Evolutionary conservation across 2,329 filamentous ascomycete species (phyloP), one percentile per base, ranked within the genome.

Genomic region (Cladosporium velox): DNA sequence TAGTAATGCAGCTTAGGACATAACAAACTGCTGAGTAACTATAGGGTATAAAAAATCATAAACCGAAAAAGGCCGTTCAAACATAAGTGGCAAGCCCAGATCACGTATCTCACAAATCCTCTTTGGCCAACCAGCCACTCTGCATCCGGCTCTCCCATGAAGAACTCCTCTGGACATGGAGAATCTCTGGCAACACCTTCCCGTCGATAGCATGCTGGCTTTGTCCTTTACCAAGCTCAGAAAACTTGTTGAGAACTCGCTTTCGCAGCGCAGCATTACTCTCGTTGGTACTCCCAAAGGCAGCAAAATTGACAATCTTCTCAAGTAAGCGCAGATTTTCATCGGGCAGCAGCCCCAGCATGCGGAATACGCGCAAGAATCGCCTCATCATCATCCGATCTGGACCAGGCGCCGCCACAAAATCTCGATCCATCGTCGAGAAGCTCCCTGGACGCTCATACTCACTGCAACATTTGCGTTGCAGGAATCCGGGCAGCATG

Each of bases 131-230:
- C 52, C 52, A 55, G 11, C 15, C 30, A 34, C 26, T 55, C 52
- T 55, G 52, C 52, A 55, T 55, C 52, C 52, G 28, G 4, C 18
- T 55, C n/a, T 34, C 52, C 52, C 52, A 55, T 6, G 52, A 55
- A 18, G 52, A 55, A n/a, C 15, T n/a, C 30, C 52, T 34, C 7
- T 34, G 5, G 21, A 55, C 52, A 34, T n/a, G 15, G 6, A 34
- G 15, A 21, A 55, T 55, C 4, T 55, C 28, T 3, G 28, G 28
- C 18, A 32, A 11, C 18, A 32, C 7, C 52, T 21, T 34, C 4
- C 8, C 30, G 3, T 34, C 18, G 3, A n/a, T n/a, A 4, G 41
- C 41, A 21, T 21, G 41, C n/a, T 3, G 8, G 11, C 10, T 12
- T 12, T 3, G 41, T 21, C n/a, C 41, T 30, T 21, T 21, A 55